Conservation (phyloP, 257 asterid species). For the Ocimum tenuiflorum region DNA sequence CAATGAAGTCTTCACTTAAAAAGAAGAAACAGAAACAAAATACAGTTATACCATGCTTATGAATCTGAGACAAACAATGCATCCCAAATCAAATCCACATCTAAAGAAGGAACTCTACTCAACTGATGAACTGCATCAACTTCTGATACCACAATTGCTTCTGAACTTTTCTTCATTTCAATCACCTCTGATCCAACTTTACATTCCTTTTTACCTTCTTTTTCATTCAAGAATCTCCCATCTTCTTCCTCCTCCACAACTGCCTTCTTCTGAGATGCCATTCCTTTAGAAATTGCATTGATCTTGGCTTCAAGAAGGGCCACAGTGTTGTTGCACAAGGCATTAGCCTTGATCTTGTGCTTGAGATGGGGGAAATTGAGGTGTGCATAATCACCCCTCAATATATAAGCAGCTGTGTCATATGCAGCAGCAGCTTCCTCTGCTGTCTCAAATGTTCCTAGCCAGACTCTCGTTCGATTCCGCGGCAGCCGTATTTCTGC, state of each 20-base stretch:
- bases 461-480: constrained; percentile 42
- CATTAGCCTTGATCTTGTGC: constrained; percentile 30
- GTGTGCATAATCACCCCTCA: constrained; percentile 45
- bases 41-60: constrained; percentile 11
- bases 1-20: not conserved
- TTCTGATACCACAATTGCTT: constrained; percentile 21
- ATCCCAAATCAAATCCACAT: constrained; percentile 90
- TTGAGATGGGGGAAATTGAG: constrained; percentile 39
- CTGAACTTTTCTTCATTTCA: constrained; percentile 27
- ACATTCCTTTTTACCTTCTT: constrained; percentile 4
- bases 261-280: constrained; percentile 16
- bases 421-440: constrained; percentile 46
- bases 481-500: constrained; percentile 45
- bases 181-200: constrained; percentile 12
- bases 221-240: not conserved
- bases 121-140: constrained; percentile 51
- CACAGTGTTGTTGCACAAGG: constrained; percentile 26
- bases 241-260: not conserved
- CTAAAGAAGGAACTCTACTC: constrained; percentile 77
- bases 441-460: constrained; percentile 46
- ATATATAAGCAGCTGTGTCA: constrained; percentile 41
- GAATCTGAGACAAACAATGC: constrained; percentile 58
- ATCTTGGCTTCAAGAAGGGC: constrained; percentile 45
- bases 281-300: constrained; percentile 33
- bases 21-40: not conserved